Percentiles rank a stretch among this genome's conserved stretches.
Conservation (phyloP, 2,329 filamentous ascomycete genomes). For the Monosporascus sp. region DNA sequence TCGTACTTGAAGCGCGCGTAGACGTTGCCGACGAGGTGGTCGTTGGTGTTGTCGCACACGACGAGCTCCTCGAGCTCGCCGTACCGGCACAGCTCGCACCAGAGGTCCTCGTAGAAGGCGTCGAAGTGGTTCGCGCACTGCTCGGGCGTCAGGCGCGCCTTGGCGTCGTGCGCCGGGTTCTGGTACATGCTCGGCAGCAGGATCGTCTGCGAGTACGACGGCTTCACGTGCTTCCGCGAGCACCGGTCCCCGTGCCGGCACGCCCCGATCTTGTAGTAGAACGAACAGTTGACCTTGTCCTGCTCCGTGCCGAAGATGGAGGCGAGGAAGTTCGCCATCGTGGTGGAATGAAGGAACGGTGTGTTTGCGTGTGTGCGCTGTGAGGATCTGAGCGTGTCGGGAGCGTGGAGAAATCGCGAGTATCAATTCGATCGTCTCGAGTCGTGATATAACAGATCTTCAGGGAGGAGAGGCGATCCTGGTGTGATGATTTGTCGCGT, state of each 20-base stretch:
- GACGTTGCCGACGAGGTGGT: constrained; percentile 97
- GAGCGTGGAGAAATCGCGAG: too few species aligned
- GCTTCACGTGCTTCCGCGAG: constrained; percentile 98
- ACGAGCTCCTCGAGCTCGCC: constrained; percentile 96
- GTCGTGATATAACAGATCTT: too few species aligned
- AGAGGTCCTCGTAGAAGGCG: constrained; percentile 99
- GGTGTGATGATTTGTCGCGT: too few species aligned
- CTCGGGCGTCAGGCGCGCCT: constrained; percentile 91
- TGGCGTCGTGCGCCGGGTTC: constrained; percentile 94
- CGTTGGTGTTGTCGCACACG: constrained; percentile 99
- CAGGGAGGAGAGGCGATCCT: too few species aligned
- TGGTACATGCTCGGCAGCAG: constrained; percentile 98
- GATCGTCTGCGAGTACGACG: constrained; percentile 95
- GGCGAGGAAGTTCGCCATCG: constrained; percentile 95
- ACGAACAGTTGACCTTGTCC: constrained; percentile 99
- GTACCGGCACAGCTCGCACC: constrained; percentile 99
- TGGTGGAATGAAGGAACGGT: too few species aligned
- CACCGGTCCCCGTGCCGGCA: constrained; percentile 98
- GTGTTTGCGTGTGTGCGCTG: too few species aligned
- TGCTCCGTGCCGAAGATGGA: constrained; percentile 99
- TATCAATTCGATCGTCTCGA: too few species aligned
- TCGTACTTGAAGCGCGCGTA: constrained; percentile 99
- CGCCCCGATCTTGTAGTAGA: constrained; percentile 99
- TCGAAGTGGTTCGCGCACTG: constrained; percentile 99
- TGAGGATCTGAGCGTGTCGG: too few species aligned